Base-by-base conservation (phyloP, 805 yeast species). In the Ogataea wickerhamii region DNA sequence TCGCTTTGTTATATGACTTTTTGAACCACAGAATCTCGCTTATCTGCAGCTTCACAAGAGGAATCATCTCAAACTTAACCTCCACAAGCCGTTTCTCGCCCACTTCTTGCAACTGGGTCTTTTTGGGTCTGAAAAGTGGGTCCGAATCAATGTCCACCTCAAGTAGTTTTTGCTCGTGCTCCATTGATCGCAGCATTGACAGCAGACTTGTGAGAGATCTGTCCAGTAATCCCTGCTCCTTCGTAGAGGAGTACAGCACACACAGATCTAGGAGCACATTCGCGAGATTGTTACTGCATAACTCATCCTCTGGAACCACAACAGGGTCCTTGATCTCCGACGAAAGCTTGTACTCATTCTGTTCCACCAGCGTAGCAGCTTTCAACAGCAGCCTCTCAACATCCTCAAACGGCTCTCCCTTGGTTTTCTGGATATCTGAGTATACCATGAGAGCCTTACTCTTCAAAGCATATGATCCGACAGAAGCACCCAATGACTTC, bases 21-120 rank as follows among this genome's bases (percentile, higher is more conserved):
- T 62, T 57, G 23, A 50, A 50, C 65, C 71, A 70, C 2, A 70
- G 42, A 5, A 71, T 46, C 45, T 71, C 75, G 29, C 73, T 64
- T 6, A 70, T 51, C 44, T 70, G 67, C 25, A 65, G 55, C 46
- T 66, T 67, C 24, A 71, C 37, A 31, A 69, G 43, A 5, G 75
- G 71, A 5, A 58, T 53, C 25, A 43, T 41, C 37, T 63, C 66
- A 27, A 40, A 52, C 33, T 52, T 50, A 6, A 63, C 32, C 33
- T 52, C 55, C 28, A 43, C 38, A 1, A 53, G 27, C 32, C 64
- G 44, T 16, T 47, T 42, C 23, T 55, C 52, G 21, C 41, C 34
- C 23, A 37, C 38, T 20, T 42, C 42, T 1, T 43, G 39, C 5
- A 48, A 34, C 6, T 35, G 29, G 18, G 39, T 48, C 33, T 32